Conservation (phyloP, 2,329 filamentous ascomycete species). For the Cadophora gregata region DNA sequence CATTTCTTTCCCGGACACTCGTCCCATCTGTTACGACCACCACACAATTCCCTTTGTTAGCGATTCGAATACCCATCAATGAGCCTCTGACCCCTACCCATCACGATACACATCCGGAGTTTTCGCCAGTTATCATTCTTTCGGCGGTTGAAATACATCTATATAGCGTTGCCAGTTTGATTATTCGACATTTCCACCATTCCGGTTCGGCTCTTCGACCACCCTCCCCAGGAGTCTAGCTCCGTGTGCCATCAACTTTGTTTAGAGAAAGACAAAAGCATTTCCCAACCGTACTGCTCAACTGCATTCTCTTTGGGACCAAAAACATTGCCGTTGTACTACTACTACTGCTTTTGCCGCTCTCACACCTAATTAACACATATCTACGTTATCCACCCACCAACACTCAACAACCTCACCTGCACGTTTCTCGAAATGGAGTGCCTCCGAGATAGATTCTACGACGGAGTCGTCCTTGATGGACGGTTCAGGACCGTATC, state of each 20-base stretch:
- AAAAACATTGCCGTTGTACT: slow-evolving; percentile 44
- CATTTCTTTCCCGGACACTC: slow-evolving; percentile 44
- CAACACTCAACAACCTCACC: slow-evolving; percentile 25
- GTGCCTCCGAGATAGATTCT: slow-evolving; percentile 84
- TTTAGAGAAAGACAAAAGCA: slow-evolving; percentile 47
- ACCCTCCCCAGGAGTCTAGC: slow-evolving; percentile 37
- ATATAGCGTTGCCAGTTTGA: slow-evolving; percentile 47
- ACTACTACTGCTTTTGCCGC: slow-evolving; percentile 36
- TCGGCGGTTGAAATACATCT: slow-evolving; percentile 44
- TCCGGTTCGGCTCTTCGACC: slow-evolving; percentile 34
- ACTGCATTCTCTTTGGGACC: slow-evolving; percentile 35
- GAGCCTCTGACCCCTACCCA: slow-evolving; percentile 48
- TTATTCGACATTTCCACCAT: slow-evolving; percentile 39
- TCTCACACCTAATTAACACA: slow-evolving; percentile 36
- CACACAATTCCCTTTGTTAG: slow-evolving; percentile 56
- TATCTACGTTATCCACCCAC: slow-evolving; percentile 7
- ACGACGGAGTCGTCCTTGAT: slow-evolving; percentile 78
- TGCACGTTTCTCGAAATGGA: slow-evolving; percentile 62
- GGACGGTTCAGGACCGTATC: slow-evolving; percentile 91
- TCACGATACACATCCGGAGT: slow-evolving; percentile 46
- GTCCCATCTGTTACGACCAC: slow-evolving; percentile 47
- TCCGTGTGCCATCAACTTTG: slow-evolving; percentile 44
- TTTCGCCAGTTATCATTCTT: slow-evolving; percentile 42
- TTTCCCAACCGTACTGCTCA: slow-evolving; percentile 41
- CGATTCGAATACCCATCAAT: slow-evolving; percentile 52